Conservation (phyloP, 768 basidiomycete genomes). For the Suillus spraguei region DNA sequence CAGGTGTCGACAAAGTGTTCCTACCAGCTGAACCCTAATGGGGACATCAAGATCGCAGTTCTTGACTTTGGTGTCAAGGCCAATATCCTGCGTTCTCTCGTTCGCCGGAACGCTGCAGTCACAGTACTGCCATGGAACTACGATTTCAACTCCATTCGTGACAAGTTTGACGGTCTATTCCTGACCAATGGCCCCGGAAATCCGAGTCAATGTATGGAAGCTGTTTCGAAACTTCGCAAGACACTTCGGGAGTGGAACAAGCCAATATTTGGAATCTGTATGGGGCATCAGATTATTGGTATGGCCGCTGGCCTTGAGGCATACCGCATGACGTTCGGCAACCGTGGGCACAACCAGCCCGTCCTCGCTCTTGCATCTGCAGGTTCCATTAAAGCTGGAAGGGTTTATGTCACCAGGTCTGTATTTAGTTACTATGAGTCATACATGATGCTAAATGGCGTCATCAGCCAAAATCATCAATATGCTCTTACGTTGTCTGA, state of each 20-base stretch:
- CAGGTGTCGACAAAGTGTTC: conserved; percentile 86
- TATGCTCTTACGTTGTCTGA: conserved; percentile 95
- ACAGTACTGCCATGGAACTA: conserved; percentile 98
- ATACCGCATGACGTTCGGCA: conserved; percentile 99
- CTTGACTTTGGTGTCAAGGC: conserved; percentile 98
- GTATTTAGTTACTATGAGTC: conserved; percentile 13
- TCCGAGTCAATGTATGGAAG: conserved; percentile 86
- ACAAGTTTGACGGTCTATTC: conserved; percentile 94
- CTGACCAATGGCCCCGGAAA: conserved; percentile 97
- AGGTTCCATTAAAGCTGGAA: conserved; percentile 92
- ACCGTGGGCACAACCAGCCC: conserved; percentile 98
- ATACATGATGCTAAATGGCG: neutral
- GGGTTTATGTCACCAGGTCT: conserved; percentile 95
- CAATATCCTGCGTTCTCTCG: conserved; percentile 92
- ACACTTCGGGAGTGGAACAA: conserved; percentile 89
- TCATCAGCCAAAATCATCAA: conserved; percentile 88
- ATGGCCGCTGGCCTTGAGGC: conserved; percentile 97
- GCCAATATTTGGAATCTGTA: conserved; percentile 97
- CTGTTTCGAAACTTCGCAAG: conserved; percentile 75
- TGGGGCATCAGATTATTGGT: conserved; percentile 98
- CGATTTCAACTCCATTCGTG: conserved; percentile 91
- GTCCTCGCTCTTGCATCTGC: conserved; percentile 93
- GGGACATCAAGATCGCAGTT: conserved; percentile 91
- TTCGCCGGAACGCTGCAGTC: conserved; percentile 88
- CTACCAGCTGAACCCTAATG: conserved; percentile 84